Conservation (phyloP, 352 stramenopile genomes). For the Globisporangium irregulare region DNA sequence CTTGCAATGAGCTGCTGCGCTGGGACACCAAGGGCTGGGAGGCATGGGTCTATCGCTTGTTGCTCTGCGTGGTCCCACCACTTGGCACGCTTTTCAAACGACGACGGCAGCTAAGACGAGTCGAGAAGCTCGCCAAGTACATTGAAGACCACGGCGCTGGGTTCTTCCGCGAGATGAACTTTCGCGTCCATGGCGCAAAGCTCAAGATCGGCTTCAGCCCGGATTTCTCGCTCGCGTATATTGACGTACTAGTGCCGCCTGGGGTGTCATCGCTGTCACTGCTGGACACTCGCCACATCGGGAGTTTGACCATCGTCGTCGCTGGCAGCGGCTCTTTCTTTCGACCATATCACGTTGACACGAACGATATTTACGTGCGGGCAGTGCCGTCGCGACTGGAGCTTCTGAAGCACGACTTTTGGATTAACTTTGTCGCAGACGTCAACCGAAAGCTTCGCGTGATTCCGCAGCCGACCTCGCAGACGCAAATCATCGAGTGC, state of each 20-base stretch:
- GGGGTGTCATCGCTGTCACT: slow-evolving; percentile 18
- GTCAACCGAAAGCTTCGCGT: slow-evolving; percentile 68
- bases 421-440: slow-evolving; percentile 80
- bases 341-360: slow-evolving; percentile 75
- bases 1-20: slow-evolving; percentile 65
- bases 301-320: slow-evolving; percentile 47
- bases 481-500: slow-evolving; percentile 29
- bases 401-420: slow-evolving; percentile 75
- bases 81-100: slow-evolving; percentile 61
- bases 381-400: slow-evolving; percentile 63
- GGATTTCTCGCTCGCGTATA: slow-evolving; percentile 81
- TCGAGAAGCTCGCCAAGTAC: slow-evolving; percentile 67
- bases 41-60: slow-evolving; percentile 55
- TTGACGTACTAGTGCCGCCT: slow-evolving; percentile 68
- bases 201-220: slow-evolving; percentile 82
- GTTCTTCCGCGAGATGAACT: slow-evolving; percentile 82
- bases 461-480: slow-evolving; percentile 55
- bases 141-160: slow-evolving; percentile 60
- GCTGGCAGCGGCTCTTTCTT: slow-evolving; percentile 80
- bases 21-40: slow-evolving; percentile 66
- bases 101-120: slow-evolving; percentile 55
- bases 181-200: slow-evolving; percentile 68
- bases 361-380: slow-evolving; percentile 79
- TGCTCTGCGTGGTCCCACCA: slow-evolving; percentile 46
- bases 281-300: slow-evolving; percentile 9